Percentiles rank a stretch among this genome's conserved stretches.
Conservation (phyloP, 73 alveolate genomes). For the Tetrahymena thermophila region DNA sequence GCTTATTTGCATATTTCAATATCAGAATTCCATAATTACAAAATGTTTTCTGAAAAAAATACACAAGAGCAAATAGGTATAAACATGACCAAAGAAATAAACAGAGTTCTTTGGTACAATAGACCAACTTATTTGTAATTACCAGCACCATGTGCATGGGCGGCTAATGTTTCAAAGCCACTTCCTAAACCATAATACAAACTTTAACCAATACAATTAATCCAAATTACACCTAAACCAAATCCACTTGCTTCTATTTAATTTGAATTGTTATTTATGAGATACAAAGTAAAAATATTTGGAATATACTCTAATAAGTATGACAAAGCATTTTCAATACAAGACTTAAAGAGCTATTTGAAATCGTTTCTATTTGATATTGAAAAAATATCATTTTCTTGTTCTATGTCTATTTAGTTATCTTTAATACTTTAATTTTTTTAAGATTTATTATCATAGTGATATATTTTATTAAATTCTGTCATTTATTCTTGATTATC, state of each 20-base stretch:
- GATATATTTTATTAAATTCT: no score
- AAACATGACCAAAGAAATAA: not conserved
- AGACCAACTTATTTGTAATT: constrained; percentile 7
- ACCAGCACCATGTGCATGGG: constrained; percentile 11
- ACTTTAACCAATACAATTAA: not conserved
- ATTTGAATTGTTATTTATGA: not conserved
- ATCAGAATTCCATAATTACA: not conserved
- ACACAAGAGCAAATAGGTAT: not conserved
- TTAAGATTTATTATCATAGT: no score
- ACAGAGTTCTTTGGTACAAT: not conserved
- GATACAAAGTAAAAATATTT: not conserved
- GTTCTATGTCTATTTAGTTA: no score
- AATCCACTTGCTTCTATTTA: not conserved
- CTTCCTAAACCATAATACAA: not conserved
- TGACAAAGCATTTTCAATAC: not conserved
- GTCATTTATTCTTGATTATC: no score
- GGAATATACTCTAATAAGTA: not conserved
- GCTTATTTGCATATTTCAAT: not conserved
- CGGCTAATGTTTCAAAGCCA: constrained; percentile 7
- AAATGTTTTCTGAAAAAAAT: not conserved
- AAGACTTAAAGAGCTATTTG: not conserved
- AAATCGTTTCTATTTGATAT: not conserved
- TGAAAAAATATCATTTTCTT: no score
- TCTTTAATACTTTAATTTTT: no score
- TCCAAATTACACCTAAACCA: not conserved